Evolutionary conservation across 805 yeast species (phyloP), one percentile per base, ranked within the genome.

Genomic region (Sugiyamaella mastotermitis): DNA sequence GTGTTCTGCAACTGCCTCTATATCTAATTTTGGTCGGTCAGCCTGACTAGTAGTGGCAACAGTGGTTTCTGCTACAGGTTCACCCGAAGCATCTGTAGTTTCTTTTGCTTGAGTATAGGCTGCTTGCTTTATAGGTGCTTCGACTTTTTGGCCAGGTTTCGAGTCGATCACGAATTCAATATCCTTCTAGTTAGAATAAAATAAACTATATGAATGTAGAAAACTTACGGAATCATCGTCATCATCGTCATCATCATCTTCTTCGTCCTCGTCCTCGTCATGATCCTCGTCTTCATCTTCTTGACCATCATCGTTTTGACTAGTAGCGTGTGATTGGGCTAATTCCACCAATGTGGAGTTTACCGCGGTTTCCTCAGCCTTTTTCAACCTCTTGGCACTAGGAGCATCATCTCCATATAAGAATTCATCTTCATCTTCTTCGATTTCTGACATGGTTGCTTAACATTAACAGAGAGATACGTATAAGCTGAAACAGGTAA

Each of bases 111-210:
- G 33, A 13, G 59, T 8, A 33, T 35, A 49, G 3, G 51, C 48
- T 3, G 46, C 47, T 19, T 41, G 45, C 13, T 46, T 38, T 9
- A 51, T 20, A 1, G 62, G 57, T 1, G 58, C 55, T 31, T 56
- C 60, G n/a, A 42, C 49, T 18, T 41, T 46, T 25, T 45, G 48
- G 7, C 61, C 62, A 1, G 61, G 56, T 26, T 50, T 51, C 13
- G 60, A 57, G 30, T 80, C 80, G 35, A 88, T 82, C 33, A 88
- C 82, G 54, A 90, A 83, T 59, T 88, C 96, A 24, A 88, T 74
- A 52, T 83, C 92, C 39, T n/a, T n/a, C n/a, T n/a, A n/a, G n/a
- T n/a, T n/a, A n/a, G n/a, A n/a, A n/a, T n/a, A n/a, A n/a, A n/a
- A n/a, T n/a, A n/a, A n/a, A n/a, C n/a, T n/a, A n/a, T n/a, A n/a